Evolutionary conservation across 1,284 basidiomycete species (phyloP), one percentile per base, ranked within the genome.

Genomic region (Heterobasidion parviporum): DNA sequence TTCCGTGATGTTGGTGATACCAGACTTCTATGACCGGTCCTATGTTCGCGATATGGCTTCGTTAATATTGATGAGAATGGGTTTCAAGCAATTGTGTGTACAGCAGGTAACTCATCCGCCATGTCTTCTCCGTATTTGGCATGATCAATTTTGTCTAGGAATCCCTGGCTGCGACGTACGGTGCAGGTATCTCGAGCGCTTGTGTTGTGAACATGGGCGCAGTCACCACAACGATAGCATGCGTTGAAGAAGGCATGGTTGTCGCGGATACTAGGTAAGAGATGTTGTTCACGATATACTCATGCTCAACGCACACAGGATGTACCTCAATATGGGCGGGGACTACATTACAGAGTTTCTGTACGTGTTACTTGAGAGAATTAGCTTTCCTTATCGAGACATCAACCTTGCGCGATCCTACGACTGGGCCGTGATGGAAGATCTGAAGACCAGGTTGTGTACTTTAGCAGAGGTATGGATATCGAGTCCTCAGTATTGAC

Each of bases 141-240:
- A 12, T 12, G 10, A 56, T 54, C 49, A 33, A 48, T 10, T 35
- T 16, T 34, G 38, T 38, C 14, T 50, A 96, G 90, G 94, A 97
- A 77, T 89, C 92, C 1, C 77, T 97, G 34, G 92, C 92, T 52
- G 93, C 97, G 6, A 92, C 94, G 1, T 98, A 97, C 68, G 94
- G 95, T 16, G 94, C 96, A 2, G 97, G 97, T 10, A 87, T 98
- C 56, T 93, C 92, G 0, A 89, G 85, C 60, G 95, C 94, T 10
- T 98, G 96, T 66, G 92, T 99, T 3, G 91, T 99, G 38, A 94
- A 99, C 67, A 85, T 99, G 55, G 97, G 97, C 9, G 89, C 95
- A 6, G 81, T 80, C 26, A 83, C 80, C 59, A 94, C 91, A 2
- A 92, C 83, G 60, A 84, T 99, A 53, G 86, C 94, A 0, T 98